Percentiles rank a stretch among this genome's conserved stretches.
Conservation (phyloP, 345 rosid genomes). For the Triadica sebifera region DNA sequence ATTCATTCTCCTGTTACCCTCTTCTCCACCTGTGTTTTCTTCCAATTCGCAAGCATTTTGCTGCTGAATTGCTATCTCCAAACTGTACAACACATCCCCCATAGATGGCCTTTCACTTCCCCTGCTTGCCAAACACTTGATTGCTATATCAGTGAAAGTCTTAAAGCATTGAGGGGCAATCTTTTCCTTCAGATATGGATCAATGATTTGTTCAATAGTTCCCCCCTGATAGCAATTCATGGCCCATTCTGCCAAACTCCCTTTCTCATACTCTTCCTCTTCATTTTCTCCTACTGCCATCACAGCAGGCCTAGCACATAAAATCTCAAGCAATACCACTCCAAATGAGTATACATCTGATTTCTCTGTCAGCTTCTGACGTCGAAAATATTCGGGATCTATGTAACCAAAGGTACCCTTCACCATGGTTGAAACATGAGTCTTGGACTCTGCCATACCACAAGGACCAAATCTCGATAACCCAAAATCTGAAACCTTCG, state of each 20-base stretch:
- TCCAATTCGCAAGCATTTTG: constrained; percentile 2
- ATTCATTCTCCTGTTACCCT: background rate
- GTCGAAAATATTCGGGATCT: constrained; percentile 7
- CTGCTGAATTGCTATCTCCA: constrained; percentile 8
- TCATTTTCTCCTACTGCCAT: constrained; percentile 7
- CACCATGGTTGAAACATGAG: background rate
- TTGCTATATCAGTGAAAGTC: constrained; percentile 7
- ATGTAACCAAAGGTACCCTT: constrained; percentile 8
- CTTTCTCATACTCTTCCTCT: constrained; percentile 20
- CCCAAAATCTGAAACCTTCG: constrained; percentile 6
- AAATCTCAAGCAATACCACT: constrained; percentile 34
- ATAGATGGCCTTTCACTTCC: constrained; percentile 17
- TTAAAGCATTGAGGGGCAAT: constrained; percentile 20
- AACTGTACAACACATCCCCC: constrained; percentile 11
- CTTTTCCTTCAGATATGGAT: constrained; percentile 27
- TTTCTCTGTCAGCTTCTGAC: constrained; percentile 13
- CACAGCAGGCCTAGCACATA: constrained; percentile 32
- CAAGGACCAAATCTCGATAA: background rate
- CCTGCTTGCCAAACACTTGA: constrained; percentile 9
- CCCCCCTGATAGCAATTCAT: constrained; percentile 22
- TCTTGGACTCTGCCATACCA: background rate
- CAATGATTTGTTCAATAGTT: constrained; percentile 20
- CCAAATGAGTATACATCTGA: constrained; percentile 32
- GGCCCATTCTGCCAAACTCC: constrained; percentile 33
- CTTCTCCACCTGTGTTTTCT: background rate